Evolutionary conservation across 2,329 filamentous ascomycete species (phyloP).

Genomic region (Diaporthe destruens): DNA sequence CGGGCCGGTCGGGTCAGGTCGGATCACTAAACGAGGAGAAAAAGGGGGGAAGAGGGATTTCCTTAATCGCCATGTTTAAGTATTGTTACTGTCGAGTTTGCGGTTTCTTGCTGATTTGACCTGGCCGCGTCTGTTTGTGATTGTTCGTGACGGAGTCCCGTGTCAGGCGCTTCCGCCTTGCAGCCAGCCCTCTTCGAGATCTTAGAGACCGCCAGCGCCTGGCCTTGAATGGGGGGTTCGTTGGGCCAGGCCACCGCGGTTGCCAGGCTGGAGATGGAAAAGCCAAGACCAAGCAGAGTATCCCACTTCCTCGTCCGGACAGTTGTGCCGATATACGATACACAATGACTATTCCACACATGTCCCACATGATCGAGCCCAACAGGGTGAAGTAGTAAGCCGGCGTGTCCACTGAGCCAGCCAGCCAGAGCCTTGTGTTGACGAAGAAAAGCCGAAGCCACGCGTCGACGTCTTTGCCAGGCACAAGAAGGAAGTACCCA

Average conservation of each 20-base stretch:
- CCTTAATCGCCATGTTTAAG: conserved; percentile 41
- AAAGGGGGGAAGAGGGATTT: conserved; percentile 29
- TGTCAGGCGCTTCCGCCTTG: conserved; percentile 13
- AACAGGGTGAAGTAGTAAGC: not conserved
- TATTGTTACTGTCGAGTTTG: conserved; percentile 40
- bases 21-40: conserved; percentile 23
- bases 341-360: conserved; percentile 31
- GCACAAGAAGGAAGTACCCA: no score
- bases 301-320: conserved; percentile 21
- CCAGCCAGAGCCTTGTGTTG: no score
- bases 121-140: conserved; percentile 37
- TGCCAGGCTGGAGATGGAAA: conserved; percentile 6
- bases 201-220: not conserved
- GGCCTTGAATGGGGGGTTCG: not conserved
- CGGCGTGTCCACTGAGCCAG: not conserved
- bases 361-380: not conserved
- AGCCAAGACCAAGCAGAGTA: conserved; percentile 19
- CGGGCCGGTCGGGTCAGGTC: conserved; percentile 34
- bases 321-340: conserved; percentile 28
- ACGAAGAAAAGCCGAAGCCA: no score
- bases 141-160: conserved; percentile 25
- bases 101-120: conserved; percentile 36
- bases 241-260: conserved; percentile 1
- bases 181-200: conserved; percentile 13
- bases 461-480: no score